A percentile compares a stretch with the other conserved stretches of the same genome.
These are phyloP conservation scores for Tylopilus cervinicoccineus DNA, from an alignment of 768 basidiomycete species.

Conservation along the genomic window DNA sequence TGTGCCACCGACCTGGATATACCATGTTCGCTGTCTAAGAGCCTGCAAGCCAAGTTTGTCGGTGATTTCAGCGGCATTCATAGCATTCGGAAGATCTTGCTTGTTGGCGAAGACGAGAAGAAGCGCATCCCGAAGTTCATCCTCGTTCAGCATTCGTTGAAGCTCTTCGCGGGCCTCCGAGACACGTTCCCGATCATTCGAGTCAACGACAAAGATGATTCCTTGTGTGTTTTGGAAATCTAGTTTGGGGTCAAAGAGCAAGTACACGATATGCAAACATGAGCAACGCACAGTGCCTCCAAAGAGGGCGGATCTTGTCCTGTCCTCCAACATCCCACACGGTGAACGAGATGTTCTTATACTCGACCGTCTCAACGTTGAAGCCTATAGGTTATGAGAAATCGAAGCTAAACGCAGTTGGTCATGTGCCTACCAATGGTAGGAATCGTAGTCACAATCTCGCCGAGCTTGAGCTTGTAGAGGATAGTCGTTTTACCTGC, in stretches of 20 bases:
- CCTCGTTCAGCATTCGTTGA: conserved; percentile 99
- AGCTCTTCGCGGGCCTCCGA: conserved; percentile 98
- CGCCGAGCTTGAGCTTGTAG: conserved; percentile 99
- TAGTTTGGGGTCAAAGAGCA: conserved; percentile 32
- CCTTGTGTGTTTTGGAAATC: conserved; percentile 99
- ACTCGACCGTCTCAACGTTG: conserved; percentile 99
- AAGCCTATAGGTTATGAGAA: conserved; percentile 63
- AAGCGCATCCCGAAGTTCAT: conserved; percentile 97
- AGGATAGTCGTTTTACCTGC: conserved; percentile 98
- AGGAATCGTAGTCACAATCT: conserved; percentile 99
- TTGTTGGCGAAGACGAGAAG: conserved; percentile 99
- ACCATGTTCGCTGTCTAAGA: conserved; percentile 96
- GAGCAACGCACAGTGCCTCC: conserved; percentile 92
- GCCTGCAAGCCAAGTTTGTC: conserved; percentile 99
- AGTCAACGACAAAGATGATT: conserved; percentile 99
- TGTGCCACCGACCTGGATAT: conserved; percentile 71
- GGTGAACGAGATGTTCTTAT: conserved; percentile 99
- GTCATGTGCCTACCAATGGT: conserved; percentile 80
- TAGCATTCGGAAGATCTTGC: conserved; percentile 99
- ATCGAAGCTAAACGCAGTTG: not conserved
- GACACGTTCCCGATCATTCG: conserved; percentile 99
- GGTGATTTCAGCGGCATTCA: conserved; percentile 99
- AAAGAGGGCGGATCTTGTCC: conserved; percentile 99
- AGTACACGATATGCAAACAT: not conserved
- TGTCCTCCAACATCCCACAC: conserved; percentile 99